Percentiles rank a stretch among this genome's conserved stretches.
phyloP scores from a whole-genome alignment of 2,329 filamentous ascomycete species.

The Cryphonectria japonica region DNA sequence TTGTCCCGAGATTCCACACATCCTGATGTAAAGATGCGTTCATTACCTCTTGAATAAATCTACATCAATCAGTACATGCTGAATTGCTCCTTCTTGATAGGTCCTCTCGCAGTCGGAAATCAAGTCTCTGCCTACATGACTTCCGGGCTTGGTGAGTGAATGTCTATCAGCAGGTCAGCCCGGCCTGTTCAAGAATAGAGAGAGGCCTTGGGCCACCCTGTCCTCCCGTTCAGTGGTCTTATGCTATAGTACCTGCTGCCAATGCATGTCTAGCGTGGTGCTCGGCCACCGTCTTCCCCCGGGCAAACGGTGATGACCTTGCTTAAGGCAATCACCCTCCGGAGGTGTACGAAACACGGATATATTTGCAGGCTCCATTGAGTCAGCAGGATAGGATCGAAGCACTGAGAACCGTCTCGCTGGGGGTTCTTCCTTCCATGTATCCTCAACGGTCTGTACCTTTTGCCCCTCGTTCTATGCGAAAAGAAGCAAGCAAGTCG shows the following conservation, averaged over 20 bases:
- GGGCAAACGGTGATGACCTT: background rate
- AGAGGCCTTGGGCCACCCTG: background rate
- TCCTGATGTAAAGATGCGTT: too few relatives aligned
- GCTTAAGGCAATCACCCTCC: background rate
- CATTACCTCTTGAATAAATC: background rate
- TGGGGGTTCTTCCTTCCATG: too few relatives aligned
- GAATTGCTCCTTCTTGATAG: background rate
- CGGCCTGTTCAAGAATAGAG: background rate
- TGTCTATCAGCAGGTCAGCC: background rate
- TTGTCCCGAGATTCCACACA: background rate
- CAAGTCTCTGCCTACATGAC: background rate
- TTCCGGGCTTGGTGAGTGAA: background rate
- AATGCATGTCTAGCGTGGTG: background rate
- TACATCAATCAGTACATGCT: background rate
- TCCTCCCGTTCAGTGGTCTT: background rate
- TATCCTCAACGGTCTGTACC: background rate
- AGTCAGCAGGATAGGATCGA: too few relatives aligned
- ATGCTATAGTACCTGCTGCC: background rate
- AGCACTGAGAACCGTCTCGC: too few relatives aligned
- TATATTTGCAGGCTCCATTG: too few relatives aligned
- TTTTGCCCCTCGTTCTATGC: background rate
- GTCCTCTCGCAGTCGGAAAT: background rate
- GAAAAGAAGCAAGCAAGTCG: background rate
- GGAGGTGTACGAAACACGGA: background rate
- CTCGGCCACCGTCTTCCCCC: constrained; percentile 1